Conservation (phyloP, 768 basidiomycete genomes). For the Floccularia luteovirens region DNA sequence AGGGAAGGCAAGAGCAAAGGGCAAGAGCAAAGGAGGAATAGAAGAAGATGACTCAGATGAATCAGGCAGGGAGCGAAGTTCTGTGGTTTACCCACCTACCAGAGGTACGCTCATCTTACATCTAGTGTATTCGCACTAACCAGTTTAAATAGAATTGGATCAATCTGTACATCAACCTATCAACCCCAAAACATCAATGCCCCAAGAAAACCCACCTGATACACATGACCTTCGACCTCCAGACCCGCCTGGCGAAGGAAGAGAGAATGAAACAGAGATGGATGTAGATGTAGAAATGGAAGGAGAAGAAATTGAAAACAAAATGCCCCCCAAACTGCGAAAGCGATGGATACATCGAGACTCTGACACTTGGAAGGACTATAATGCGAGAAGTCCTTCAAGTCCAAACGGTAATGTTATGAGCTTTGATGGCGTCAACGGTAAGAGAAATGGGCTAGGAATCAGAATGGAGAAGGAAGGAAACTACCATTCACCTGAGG, state of each 20-base stretch:
- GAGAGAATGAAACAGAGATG: conserved; percentile 4
- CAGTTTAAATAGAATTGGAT: too few species aligned
- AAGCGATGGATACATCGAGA: conserved; percentile 36
- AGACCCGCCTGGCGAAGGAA: conserved; percentile 8
- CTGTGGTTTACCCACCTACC: background rate
- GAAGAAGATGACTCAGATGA: conserved; percentile 2
- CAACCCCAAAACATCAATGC: background rate
- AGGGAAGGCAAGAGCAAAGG: conserved; percentile 10
- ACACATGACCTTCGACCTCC: conserved; percentile 8
- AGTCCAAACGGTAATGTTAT: background rate
- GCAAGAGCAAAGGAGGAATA: conserved; percentile 15
- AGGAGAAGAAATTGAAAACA: conserved; percentile 18
- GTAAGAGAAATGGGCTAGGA: conserved; percentile 4
- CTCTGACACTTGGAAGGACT: conserved; percentile 15
- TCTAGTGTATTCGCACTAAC: background rate
- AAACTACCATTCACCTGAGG: too few species aligned
- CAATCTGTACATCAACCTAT: too few species aligned
- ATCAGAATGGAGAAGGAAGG: too few species aligned
- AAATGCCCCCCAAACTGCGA: conserved; percentile 59
- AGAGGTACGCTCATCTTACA: background rate
- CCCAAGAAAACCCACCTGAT: background rate
- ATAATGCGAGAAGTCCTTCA: conserved; percentile 3
- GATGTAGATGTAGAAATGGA: conserved; percentile 7
- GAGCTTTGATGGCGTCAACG: conserved; percentile 1
- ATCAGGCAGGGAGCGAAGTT: conserved; percentile 1